Conservation (phyloP, 306 rosid species). For the Pachyrhizus erosus region DNA sequence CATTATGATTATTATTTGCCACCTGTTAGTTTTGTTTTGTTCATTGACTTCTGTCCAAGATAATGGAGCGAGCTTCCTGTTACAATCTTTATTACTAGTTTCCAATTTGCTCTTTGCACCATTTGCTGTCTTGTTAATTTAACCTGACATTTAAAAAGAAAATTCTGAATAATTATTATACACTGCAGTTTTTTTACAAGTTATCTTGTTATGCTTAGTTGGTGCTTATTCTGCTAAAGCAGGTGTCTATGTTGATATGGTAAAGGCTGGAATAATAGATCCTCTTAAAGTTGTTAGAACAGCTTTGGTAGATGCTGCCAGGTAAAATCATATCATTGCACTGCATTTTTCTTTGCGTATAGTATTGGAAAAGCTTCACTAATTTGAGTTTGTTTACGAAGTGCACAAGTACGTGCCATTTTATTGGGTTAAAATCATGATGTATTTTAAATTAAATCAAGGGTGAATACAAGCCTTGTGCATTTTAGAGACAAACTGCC, state of each 20-base stretch:
- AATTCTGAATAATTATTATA: background rate
- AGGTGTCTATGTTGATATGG: conserved; percentile 94
- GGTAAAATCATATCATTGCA: conserved; percentile 54
- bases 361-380: background rate
- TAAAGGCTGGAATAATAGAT: conserved; percentile 86
- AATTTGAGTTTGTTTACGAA: background rate
- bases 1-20: background rate
- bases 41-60: background rate
- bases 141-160: background rate
- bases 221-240: conserved; percentile 43
- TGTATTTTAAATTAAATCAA: background rate
- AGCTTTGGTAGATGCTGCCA: conserved; percentile 89
- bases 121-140: background rate
- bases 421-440: background rate
- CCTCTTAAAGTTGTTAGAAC: conserved; percentile 95
- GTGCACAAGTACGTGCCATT: background rate
- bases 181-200: background rate
- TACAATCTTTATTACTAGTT: background rate
- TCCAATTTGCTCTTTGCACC: background rate
- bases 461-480: background rate
- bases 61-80: conserved; percentile 1
- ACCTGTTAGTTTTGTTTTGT: background rate
- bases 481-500: background rate
- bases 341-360: background rate
- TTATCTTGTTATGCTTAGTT: conserved; percentile 11